phyloP scores from a whole-genome alignment of 495 filamentous ascomycete species.

The Astrothelium macrocarpum region DNA sequence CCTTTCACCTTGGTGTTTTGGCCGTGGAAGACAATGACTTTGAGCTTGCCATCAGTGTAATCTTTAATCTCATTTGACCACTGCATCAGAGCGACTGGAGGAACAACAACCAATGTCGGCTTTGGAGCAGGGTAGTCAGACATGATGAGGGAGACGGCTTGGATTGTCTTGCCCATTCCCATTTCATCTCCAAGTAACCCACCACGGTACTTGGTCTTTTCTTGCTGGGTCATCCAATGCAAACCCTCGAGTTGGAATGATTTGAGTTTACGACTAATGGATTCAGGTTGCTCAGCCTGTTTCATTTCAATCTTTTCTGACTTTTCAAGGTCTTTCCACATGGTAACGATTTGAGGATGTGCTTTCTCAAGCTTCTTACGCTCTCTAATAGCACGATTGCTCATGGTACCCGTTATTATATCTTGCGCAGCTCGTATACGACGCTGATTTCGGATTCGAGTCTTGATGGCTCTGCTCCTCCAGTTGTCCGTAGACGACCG shows the following conservation, averaged over 20 bases:
- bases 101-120: conserved; percentile 82
- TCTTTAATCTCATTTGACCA: conserved; percentile 89
- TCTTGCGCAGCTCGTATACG: conserved; percentile 9
- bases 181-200: conserved; percentile 92
- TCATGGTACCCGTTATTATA: conserved; percentile 22
- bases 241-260: conserved; percentile 89
- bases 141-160: conserved; percentile 95
- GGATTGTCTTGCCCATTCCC: conserved; percentile 98
- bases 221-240: conserved; percentile 87
- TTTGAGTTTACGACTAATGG: conserved; percentile 74
- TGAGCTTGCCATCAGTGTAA: conserved; percentile 82
- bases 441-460: conserved; percentile 8
- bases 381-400: conserved; percentile 34
- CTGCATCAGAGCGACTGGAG: conserved; percentile 93
- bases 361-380: conserved; percentile 57
- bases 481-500: neutral
- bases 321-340: conserved; percentile 71
- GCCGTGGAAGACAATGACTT: conserved; percentile 81
- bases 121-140: conserved; percentile 78
- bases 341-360: conserved; percentile 67
- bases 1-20: conserved; percentile 74
- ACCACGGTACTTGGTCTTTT: conserved; percentile 73
- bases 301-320: conserved; percentile 55
- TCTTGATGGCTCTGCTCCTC: conserved; percentile 2
- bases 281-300: conserved; percentile 61